Evolutionary conservation across 441 rosid species (phyloP).

Genomic region (Gossypium davidsonii): DNA sequence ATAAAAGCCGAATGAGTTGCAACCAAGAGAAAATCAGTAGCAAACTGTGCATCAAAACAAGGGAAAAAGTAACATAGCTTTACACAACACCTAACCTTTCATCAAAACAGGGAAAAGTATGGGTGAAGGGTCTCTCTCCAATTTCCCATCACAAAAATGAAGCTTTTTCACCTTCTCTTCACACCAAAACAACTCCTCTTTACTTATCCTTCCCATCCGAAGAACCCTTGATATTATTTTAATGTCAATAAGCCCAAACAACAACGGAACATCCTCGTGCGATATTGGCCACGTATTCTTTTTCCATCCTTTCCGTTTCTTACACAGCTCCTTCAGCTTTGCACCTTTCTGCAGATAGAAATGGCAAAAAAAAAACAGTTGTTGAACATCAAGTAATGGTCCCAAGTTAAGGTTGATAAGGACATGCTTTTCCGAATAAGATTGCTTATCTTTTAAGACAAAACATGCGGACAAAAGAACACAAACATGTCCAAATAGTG

Average conservation of each 20-base stretch:
- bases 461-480: not conserved
- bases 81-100: no score
- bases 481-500: not conserved
- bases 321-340: slow-evolving; percentile 64
- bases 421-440: no score
- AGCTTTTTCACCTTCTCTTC: slow-evolving; percentile 92
- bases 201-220: slow-evolving; percentile 60
- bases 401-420: no score
- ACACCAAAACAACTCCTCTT: slow-evolving; percentile 87
- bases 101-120: slow-evolving; percentile 50
- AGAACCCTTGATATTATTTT: slow-evolving; percentile 65
- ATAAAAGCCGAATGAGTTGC: no score
- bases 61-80: no score
- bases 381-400: not conserved
- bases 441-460: no score
- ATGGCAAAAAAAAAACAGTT: not conserved
- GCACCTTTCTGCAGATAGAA: slow-evolving; percentile 51
- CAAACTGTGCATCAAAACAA: no score
- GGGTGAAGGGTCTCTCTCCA: slow-evolving; percentile 77
- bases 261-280: slow-evolving; percentile 54
- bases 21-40: no score
- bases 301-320: slow-evolving; percentile 68
- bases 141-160: slow-evolving; percentile 45
- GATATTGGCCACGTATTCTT: slow-evolving; percentile 77
- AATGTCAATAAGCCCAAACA: slow-evolving; percentile 60